phyloP scores from a whole-genome alignment of 2,329 filamentous ascomycete genomes.

The Xylogone sp. region DNA sequence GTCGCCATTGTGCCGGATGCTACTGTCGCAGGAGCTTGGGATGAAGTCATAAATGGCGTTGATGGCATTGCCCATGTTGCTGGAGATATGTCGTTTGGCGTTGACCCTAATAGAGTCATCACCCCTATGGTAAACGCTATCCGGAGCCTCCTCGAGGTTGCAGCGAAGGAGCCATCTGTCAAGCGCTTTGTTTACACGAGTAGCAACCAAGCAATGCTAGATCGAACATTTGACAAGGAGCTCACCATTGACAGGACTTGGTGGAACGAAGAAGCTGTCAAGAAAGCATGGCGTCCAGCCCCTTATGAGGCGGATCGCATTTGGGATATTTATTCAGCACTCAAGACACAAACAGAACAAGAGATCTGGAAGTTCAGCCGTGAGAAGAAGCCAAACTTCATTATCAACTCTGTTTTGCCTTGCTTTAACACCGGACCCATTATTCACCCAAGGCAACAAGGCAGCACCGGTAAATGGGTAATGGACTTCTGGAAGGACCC shows the following conservation, averaged over 20 bases:
- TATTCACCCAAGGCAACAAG: conserved; percentile 13
- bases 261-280: conserved; percentile 30
- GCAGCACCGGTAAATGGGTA: not conserved
- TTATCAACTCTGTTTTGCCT: conserved; percentile 25
- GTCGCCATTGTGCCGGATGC: conserved; percentile 33
- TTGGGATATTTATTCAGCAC: conserved; percentile 30
- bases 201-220: conserved; percentile 22
- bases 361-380: conserved; percentile 31
- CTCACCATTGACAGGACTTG: conserved; percentile 19
- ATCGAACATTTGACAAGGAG: conserved; percentile 10
- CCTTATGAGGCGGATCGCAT: conserved; percentile 25
- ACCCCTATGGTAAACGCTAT: conserved; percentile 27
- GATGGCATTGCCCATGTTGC: conserved; percentile 49
- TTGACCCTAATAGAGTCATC: conserved; percentile 38
- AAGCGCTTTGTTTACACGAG: conserved; percentile 36
- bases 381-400: conserved; percentile 20
- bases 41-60: conserved; percentile 41
- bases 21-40: conserved; percentile 16
- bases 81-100: conserved; percentile 28
- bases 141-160: conserved; percentile 29
- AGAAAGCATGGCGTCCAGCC: conserved; percentile 29
- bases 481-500: conserved; percentile 1
- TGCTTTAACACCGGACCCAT: conserved; percentile 24
- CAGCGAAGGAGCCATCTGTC: conserved; percentile 28
- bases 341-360: conserved; percentile 32